These are phyloP conservation scores for Niveomyces coronatus DNA, from an alignment of 2,329 filamentous ascomycete genomes.

Conservation along the genomic window DNA sequence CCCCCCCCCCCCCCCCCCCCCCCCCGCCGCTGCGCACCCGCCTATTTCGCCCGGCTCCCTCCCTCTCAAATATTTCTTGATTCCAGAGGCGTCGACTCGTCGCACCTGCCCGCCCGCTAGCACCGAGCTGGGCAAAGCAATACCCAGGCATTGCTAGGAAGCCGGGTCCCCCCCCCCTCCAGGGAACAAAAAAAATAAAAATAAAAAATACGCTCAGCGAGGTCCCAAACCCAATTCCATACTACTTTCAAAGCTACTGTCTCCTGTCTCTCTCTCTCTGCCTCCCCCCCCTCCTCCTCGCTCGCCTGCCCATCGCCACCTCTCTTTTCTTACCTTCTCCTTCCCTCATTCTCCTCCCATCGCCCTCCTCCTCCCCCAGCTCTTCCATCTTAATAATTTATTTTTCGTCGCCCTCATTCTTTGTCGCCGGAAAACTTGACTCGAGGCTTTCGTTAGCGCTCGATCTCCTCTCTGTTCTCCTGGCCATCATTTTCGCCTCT, in stretches of 20 bases:
- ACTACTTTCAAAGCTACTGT: not conserved
- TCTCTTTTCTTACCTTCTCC: slow-evolving; percentile 6
- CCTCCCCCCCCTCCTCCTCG: not conserved
- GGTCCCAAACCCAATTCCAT: slow-evolving; percentile 4
- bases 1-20: not conserved
- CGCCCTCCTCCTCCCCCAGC: slow-evolving; percentile 10
- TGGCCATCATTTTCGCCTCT: slow-evolving; percentile 7
- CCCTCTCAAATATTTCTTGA: no score
- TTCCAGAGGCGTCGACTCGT: no score
- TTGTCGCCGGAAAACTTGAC: slow-evolving; percentile 15
- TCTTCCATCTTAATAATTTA: slow-evolving; percentile 13
- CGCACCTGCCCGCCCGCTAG: no score
- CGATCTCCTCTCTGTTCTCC: slow-evolving; percentile 20
- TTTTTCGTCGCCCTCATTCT: slow-evolving; percentile 12
- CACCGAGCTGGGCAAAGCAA: no score
- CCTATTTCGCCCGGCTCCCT: no score
- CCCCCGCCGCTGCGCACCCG: not conserved
- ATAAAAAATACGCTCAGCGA: no score
- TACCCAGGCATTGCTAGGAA: no score
- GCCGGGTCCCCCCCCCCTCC: not conserved
- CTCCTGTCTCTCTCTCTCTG: not conserved
- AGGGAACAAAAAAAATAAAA: no score
- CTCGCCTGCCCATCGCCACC: slow-evolving; percentile 7
- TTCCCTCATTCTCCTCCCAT: slow-evolving; percentile 11
- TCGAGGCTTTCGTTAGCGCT: slow-evolving; percentile 42